phyloP scores from a whole-genome alignment of 1,284 basidiomycete species.

The Xerocomus minutiporus region DNA sequence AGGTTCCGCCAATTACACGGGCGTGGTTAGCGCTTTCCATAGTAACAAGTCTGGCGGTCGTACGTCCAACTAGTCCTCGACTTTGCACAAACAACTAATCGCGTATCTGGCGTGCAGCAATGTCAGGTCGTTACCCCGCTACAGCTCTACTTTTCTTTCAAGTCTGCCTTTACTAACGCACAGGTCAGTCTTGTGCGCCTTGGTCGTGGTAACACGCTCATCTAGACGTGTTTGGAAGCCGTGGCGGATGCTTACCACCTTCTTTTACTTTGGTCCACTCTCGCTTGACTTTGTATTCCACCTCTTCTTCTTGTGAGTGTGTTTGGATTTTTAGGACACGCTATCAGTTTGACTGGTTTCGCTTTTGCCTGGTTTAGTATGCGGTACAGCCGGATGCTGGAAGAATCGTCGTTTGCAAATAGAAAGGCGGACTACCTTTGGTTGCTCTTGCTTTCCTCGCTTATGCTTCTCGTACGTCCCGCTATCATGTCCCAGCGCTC shows the following conservation, averaged over 20 bases:
- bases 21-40: constrained; percentile 77
- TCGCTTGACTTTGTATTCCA: constrained; percentile 96
- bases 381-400: constrained; percentile 93
- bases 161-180: constrained; percentile 72
- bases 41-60: constrained; percentile 77
- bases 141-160: constrained; percentile 90
- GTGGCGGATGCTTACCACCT: constrained; percentile 88
- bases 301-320: constrained; percentile 91
- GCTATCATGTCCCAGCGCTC: neutral
- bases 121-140: constrained; percentile 84
- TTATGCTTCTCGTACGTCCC: constrained; percentile 72
- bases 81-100: constrained; percentile 5
- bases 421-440: constrained; percentile 90
- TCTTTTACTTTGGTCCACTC: constrained; percentile 93
- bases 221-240: constrained; percentile 43
- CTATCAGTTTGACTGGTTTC: neutral
- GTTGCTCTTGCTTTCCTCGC: constrained; percentile 77
- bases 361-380: constrained; percentile 50
- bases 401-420: constrained; percentile 93
- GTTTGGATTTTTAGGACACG: neutral
- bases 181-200: constrained; percentile 50
- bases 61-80: constrained; percentile 29
- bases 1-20: constrained; percentile 87
- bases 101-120: constrained; percentile 55
- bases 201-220: constrained; percentile 8